phyloP scores from a whole-genome alignment of 2,329 filamentous ascomycete species.

The Aspergillus sp. region DNA sequence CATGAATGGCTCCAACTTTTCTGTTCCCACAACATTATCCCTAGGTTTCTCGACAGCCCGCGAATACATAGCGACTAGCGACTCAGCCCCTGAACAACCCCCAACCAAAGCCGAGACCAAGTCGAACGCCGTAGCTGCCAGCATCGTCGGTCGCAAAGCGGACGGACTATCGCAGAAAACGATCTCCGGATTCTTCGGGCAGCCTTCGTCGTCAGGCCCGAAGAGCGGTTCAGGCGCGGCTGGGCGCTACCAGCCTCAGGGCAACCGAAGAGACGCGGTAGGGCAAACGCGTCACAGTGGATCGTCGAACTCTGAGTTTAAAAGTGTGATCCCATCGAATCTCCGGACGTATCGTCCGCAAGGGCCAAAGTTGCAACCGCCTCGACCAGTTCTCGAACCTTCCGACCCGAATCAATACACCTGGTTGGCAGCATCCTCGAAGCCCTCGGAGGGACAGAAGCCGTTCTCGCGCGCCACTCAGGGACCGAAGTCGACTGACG shows the following conservation, averaged over 20 bases:
- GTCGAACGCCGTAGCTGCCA: constrained; percentile 30
- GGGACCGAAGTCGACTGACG: constrained; percentile 11
- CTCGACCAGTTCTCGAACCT: constrained; percentile 36
- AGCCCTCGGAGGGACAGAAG: constrained; percentile 24
- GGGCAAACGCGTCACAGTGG: constrained; percentile 6
- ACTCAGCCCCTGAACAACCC: constrained; percentile 19
- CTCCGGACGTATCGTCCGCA: constrained; percentile 35
- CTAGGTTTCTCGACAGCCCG: constrained; percentile 66
- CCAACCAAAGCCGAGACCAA: constrained; percentile 32
- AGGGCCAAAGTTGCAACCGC: constrained; percentile 32
- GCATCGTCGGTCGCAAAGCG: constrained; percentile 38
- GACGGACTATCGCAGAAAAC: constrained; percentile 51
- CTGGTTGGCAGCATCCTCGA: constrained; percentile 35
- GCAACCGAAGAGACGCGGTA: constrained; percentile 14
- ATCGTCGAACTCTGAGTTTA: constrained; percentile 15
- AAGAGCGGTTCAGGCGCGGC: constrained; percentile 20
- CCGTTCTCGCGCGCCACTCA: constrained; percentile 8
- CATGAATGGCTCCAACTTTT: constrained; percentile 57
- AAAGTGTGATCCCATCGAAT: constrained; percentile 22
- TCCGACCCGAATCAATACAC: constrained; percentile 37
- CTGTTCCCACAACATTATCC: constrained; percentile 43
- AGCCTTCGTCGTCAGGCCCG: constrained; percentile 24
- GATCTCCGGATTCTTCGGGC: constrained; percentile 55
- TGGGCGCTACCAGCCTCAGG: constrained; percentile 14
- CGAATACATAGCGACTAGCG: constrained; percentile 50